phyloP scores from a whole-genome alignment of 2,329 filamentous ascomycete genomes.

The Aureobasidium sp. region DNA sequence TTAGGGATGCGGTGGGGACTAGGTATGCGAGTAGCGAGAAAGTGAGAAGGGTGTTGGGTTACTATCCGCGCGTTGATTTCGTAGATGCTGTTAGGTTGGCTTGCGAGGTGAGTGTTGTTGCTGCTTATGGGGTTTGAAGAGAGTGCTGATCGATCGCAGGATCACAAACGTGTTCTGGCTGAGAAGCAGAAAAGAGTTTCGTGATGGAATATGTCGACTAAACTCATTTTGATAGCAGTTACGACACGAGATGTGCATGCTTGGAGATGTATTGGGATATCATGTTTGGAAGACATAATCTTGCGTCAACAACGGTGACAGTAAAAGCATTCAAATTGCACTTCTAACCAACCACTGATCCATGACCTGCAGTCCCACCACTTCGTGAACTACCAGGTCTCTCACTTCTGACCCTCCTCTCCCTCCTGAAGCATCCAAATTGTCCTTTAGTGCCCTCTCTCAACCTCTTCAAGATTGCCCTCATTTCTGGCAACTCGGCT shows the following conservation, averaged over 20 bases:
- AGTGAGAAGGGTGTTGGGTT: slow-evolving; percentile 45
- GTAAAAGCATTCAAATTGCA: neutral
- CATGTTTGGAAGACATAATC: too few species aligned
- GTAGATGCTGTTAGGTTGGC: slow-evolving; percentile 43
- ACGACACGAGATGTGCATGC: too few species aligned
- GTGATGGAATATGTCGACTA: too few species aligned
- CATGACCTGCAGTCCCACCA: neutral
- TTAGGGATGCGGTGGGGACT: slow-evolving; percentile 45
- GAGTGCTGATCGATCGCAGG: slow-evolving; percentile 7
- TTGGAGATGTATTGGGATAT: too few species aligned
- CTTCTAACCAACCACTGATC: neutral
- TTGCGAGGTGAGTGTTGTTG: slow-evolving; percentile 29
- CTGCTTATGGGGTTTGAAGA: neutral
- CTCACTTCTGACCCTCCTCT: slow-evolving; percentile 14
- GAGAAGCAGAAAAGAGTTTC: neutral
- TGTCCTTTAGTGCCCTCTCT: slow-evolving; percentile 75
- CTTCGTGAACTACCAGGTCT: slow-evolving; percentile 2
- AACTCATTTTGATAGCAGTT: too few species aligned
- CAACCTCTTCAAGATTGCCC: slow-evolving; percentile 73
- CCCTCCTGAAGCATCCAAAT: slow-evolving; percentile 43
- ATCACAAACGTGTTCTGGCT: slow-evolving; percentile 19
- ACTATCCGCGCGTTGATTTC: slow-evolving; percentile 42
- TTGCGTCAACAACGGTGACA: neutral
- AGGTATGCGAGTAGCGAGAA: slow-evolving; percentile 47
- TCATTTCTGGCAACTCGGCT: slow-evolving; percentile 82